These are phyloP conservation scores for Coccomyxa subellipsoidea DNA, from an alignment of 163 green algal genomes.

Conservation along the genomic window DNA sequence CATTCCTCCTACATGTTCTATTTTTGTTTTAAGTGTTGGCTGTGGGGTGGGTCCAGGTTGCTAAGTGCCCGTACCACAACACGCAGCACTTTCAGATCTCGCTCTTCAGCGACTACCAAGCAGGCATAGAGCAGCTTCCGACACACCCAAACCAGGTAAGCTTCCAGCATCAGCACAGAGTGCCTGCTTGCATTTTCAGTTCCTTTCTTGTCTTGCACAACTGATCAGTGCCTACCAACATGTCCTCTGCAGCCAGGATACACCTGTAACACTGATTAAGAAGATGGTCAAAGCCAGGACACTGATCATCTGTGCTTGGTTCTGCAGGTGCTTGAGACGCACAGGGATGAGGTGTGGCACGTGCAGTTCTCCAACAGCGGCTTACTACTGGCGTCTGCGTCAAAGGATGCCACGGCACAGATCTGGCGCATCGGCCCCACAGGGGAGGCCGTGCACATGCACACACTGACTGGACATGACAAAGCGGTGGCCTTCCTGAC, in stretches of 20 bases:
- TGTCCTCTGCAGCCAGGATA: too few species aligned
- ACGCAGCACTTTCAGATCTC: slow-evolving; percentile 34
- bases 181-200: too few species aligned
- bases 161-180: too few species aligned
- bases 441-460: neutral
- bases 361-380: slow-evolving; percentile 81
- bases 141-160: slow-evolving; percentile 50
- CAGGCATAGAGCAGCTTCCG: slow-evolving; percentile 57
- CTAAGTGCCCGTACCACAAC: slow-evolving; percentile 71
- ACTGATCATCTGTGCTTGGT: neutral
- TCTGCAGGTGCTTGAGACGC: slow-evolving; percentile 67
- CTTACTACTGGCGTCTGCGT: slow-evolving; percentile 68
- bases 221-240: too few species aligned
- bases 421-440: slow-evolving; percentile 49
- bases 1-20: neutral
- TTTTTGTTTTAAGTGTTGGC: neutral
- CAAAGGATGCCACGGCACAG: slow-evolving; percentile 70
- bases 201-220: too few species aligned
- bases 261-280: too few species aligned
- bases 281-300: too few species aligned
- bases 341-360: slow-evolving; percentile 92
- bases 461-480: slow-evolving; percentile 50
- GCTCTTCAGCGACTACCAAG: slow-evolving; percentile 71
- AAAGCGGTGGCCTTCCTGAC: slow-evolving; percentile 51
- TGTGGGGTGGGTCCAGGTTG: slow-evolving; percentile 40